A percentile compares a stretch with the other conserved stretches of the same genome.
Evolutionary conservation across 1,284 basidiomycete species (phyloP).

Genomic region (Melampsora larici-populina): DNA sequence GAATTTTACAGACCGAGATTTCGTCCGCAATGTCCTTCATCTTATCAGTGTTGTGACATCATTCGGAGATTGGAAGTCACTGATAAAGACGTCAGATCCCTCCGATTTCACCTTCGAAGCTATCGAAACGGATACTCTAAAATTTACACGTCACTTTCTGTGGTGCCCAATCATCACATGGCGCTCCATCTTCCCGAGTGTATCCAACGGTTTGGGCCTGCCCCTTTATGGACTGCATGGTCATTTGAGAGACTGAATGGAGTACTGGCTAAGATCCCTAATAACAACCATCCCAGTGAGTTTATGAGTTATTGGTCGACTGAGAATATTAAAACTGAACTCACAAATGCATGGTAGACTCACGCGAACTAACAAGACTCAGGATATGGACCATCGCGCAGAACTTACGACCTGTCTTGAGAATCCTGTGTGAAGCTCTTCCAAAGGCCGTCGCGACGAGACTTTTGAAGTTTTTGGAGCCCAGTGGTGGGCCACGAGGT

Average conservation of each 20-base stretch:
- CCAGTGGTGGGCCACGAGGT: background rate
- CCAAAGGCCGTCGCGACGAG: background rate
- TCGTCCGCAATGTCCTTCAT: no score
- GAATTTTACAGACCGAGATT: background rate
- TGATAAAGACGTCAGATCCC: background rate
- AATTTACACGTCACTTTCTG: background rate
- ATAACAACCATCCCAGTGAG: constrained; percentile 9
- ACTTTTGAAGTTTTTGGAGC: constrained; percentile 15
- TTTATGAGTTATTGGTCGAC: background rate
- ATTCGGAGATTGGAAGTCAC: background rate
- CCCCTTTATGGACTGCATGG: constrained; percentile 34
- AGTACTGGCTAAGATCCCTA: background rate
- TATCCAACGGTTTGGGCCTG: constrained; percentile 6
- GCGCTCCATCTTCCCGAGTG: constrained; percentile 24
- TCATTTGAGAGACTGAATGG: constrained; percentile 4
- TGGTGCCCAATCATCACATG: constrained; percentile 28
- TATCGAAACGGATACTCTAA: no score
- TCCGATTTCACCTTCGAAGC: background rate
- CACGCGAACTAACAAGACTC: background rate
- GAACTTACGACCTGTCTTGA: constrained; percentile 4
- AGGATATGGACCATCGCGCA: background rate
- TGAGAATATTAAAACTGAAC: background rate
- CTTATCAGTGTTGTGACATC: constrained; percentile 3
- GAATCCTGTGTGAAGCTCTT: constrained; percentile 11
- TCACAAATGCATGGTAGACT: background rate